Evolutionary conservation across 2,329 filamentous ascomycete genomes (phyloP), one percentile per base, ranked within the genome.

Genomic region (Huntiella omanensis): DNA sequence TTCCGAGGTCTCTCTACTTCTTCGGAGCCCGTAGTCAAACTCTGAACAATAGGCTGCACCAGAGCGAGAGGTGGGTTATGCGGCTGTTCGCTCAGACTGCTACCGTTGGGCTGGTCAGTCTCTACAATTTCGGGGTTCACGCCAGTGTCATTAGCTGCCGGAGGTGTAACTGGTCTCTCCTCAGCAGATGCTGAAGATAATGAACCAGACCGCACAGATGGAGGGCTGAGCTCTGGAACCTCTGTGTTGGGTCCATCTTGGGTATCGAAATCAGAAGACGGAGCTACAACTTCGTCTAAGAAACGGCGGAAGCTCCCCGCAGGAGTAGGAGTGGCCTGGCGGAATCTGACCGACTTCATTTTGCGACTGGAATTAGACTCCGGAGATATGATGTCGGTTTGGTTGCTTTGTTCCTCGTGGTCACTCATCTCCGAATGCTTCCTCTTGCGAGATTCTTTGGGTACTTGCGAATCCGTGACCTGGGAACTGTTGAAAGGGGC

Each of bases 1-100:
- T 61, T 62, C 2, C 53, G 44, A n/a, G 58, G 47, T 28, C 43
- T 40, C 12, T 40, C 28, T n/a, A 13, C 40, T 13, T 42, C 40
- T 11, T 42, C 4, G 5, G n/a, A 28, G 13, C 13, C 12, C 10
- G 32, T 13, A n/a, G 22, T 4, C 10, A 28, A 12, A n/a, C 10
- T 13, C 17, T n/a, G 11, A 42, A 28, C 13, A 42, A 12, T 7
- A 12, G 6, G 7, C 39, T 19, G n/a, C 40, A n/a, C 43, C 5
- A 13, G 28, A 17, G 4, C 11, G 10, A 33, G 8, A 3, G 40
- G 39, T 6, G 32, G 7, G 11, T 12, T 7, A 5, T n/a, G 7
- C 1, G 8, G 33, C 35, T 11, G 16, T 38, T 45, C 43, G 16
- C 6, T 17, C 19, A 42, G 4, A 8, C 8, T 5, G 5, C 19